Evolutionary conservation across 2,329 filamentous ascomycete genomes (phyloP).

Genomic region (Domatiomyces globalis): DNA sequence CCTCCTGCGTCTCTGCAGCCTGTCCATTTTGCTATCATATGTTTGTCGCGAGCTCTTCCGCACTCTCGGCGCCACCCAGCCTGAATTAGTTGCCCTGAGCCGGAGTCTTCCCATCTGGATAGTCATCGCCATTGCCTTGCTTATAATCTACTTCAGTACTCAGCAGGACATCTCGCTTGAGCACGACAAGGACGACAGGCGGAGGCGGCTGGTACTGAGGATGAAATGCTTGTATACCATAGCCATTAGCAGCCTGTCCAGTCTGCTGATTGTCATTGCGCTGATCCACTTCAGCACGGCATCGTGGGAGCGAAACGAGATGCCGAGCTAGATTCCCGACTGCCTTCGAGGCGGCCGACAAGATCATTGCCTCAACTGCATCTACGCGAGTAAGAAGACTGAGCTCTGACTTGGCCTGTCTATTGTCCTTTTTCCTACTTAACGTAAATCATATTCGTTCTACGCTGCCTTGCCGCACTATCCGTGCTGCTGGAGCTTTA

Average conservation of each 20-base stretch:
- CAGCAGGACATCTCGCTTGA: slow-evolving; percentile 17
- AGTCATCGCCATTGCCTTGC: slow-evolving; percentile 11
- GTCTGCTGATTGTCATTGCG: slow-evolving; percentile 7
- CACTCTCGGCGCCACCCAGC: slow-evolving; percentile 10
- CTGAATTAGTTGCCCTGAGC: slow-evolving; percentile 12
- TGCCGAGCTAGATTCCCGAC: background rate
- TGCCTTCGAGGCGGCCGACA: background rate
- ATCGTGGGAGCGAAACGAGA: background rate
- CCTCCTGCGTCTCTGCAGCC: slow-evolving; percentile 50
- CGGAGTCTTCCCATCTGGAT: slow-evolving; percentile 16
- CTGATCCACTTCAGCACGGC: slow-evolving; percentile 6
- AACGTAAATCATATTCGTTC: no score
- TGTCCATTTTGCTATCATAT: slow-evolving; percentile 16
- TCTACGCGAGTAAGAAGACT: background rate
- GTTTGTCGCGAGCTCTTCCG: slow-evolving; percentile 14
- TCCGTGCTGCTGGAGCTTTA: no score
- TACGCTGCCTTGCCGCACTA: no score
- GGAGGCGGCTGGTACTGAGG: slow-evolving; percentile 11
- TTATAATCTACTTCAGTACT: slow-evolving; percentile 15
- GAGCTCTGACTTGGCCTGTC: background rate
- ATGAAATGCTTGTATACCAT: slow-evolving; percentile 18
- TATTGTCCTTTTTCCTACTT: background rate
- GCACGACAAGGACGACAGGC: slow-evolving; percentile 12
- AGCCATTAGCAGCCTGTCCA: slow-evolving; percentile 13
- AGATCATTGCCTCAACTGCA: background rate